Conservation (phyloP, 768 basidiomycete species). For the Podaxis sp. region DNA sequence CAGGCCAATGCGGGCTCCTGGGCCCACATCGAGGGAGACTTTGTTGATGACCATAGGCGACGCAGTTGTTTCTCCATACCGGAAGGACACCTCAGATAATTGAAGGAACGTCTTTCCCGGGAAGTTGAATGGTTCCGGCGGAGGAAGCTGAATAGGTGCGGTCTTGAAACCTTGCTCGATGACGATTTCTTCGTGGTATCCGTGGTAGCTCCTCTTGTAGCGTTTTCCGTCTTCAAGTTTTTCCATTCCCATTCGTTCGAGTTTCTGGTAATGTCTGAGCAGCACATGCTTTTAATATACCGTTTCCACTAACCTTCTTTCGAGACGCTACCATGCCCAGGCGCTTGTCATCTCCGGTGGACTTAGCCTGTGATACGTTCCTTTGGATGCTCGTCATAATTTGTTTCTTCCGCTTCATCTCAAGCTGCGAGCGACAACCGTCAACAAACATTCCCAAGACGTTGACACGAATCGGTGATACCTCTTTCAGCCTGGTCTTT, state of each 20-base stretch:
- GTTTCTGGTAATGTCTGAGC: constrained; percentile 18
- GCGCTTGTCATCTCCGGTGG: constrained; percentile 60
- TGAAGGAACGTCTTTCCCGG: constrained; percentile 28
- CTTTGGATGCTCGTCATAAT: constrained; percentile 54
- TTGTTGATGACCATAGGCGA: constrained; percentile 23
- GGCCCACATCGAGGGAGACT: constrained; percentile 25
- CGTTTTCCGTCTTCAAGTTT: constrained; percentile 26
- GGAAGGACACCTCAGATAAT: constrained; percentile 28
- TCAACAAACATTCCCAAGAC: background rate
- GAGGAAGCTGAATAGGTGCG: constrained; percentile 25
- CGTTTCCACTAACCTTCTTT: constrained; percentile 34
- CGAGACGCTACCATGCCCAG: constrained; percentile 47
- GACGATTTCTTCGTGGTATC: constrained; percentile 27
- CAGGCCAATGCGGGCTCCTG: constrained; percentile 24
- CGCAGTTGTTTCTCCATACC: constrained; percentile 19
- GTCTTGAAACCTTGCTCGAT: constrained; percentile 33
- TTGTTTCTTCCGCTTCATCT: constrained; percentile 31
- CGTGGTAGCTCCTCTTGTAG: constrained; percentile 28
- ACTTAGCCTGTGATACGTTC: constrained; percentile 44
- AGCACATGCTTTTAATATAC: background rate
- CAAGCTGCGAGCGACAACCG: constrained; percentile 16
- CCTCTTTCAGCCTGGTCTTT: constrained; percentile 40
- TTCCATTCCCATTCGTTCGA: constrained; percentile 30
- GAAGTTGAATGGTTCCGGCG: constrained; percentile 27
- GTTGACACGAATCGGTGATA: background rate